Conservation (phyloP, 2,329 filamentous ascomycete genomes). For the Magnaporthiopsis incrustans region DNA sequence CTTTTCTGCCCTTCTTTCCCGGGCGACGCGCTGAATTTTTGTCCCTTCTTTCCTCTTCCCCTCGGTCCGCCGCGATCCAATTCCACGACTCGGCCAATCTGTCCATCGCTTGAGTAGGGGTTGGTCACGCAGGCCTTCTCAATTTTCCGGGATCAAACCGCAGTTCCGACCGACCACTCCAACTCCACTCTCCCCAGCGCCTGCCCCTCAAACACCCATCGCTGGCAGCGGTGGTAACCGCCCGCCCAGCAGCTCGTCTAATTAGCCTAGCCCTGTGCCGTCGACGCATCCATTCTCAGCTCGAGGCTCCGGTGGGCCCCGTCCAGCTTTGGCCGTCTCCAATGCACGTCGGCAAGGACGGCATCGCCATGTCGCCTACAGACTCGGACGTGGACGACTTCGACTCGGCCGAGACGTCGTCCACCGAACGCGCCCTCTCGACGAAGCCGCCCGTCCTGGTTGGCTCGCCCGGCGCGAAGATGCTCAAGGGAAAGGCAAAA, state of each 20-base stretch:
- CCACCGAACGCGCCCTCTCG: slow-evolving; percentile 1
- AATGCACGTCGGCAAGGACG: slow-evolving; percentile 7
- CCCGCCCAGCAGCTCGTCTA: slow-evolving; percentile 6
- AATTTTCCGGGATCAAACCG: not conserved
- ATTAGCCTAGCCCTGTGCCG: slow-evolving; percentile 1
- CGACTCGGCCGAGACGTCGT: slow-evolving; percentile 2
- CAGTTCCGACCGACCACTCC: not conserved
- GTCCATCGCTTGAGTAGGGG: too few species aligned
- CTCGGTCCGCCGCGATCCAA: not conserved
- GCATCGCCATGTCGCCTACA: slow-evolving; percentile 5
- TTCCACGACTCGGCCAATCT: not conserved
- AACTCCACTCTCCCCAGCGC: not conserved
- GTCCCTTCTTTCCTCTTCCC: not conserved
- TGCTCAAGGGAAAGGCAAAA: slow-evolving; percentile 53
- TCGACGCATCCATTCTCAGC: not conserved
- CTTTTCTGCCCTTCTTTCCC: not conserved
- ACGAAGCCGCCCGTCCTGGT: slow-evolving; percentile 10
- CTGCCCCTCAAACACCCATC: not conserved
- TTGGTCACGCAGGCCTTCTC: not conserved
- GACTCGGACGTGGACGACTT: not conserved
- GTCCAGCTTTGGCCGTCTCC: not conserved
- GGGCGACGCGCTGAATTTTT: not conserved
- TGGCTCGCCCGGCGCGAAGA: slow-evolving; percentile 26
- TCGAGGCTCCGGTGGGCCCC: not conserved
- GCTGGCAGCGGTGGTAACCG: not conserved